phyloP scores from a whole-genome alignment of 1,139 yeast genomes.

The Pichia sp. region DNA sequence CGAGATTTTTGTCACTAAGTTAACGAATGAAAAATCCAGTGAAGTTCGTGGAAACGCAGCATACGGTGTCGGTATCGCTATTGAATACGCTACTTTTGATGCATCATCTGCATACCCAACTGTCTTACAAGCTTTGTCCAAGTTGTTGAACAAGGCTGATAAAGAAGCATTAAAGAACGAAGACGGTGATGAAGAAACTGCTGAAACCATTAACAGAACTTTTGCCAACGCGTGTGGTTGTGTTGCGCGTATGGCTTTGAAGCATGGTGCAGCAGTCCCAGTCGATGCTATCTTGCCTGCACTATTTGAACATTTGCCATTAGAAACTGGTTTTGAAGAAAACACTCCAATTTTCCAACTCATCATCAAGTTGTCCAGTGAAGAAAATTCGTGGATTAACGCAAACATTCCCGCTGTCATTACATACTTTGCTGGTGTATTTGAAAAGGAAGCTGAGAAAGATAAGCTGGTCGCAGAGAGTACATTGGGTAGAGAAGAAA shows the following conservation, averaged over 20 bases:
- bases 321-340: constrained; percentile 86
- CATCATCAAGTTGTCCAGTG: constrained; percentile 50
- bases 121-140: constrained; percentile 72
- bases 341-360: constrained; percentile 85
- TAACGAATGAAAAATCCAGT: constrained; percentile 71
- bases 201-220: constrained; percentile 77
- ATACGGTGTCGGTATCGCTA: constrained; percentile 84
- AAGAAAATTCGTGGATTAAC: constrained; percentile 53
- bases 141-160: constrained; percentile 74
- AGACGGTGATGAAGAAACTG: constrained; percentile 63
- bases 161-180: constrained; percentile 53
- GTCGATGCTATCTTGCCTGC: constrained; percentile 75
- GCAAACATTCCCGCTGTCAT: constrained; percentile 61
- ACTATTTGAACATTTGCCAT: constrained; percentile 74
- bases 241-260: constrained; percentile 85
- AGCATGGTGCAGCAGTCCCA: constrained; percentile 71
- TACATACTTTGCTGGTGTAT: constrained; percentile 64
- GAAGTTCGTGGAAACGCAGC: constrained; percentile 96
- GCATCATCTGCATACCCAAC: constrained; percentile 61
- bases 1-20: constrained; percentile 61
- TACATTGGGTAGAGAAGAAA: constrained; percentile 80
- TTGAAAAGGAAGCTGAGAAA: constrained; percentile 68
- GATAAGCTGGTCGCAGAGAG: constrained; percentile 64
- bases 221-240: constrained; percentile 96
- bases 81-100: constrained; percentile 58